Evolutionary conservation across 2,329 filamentous ascomycete genomes (phyloP).

Genomic region (Neophaeococcomyces aloes): DNA sequence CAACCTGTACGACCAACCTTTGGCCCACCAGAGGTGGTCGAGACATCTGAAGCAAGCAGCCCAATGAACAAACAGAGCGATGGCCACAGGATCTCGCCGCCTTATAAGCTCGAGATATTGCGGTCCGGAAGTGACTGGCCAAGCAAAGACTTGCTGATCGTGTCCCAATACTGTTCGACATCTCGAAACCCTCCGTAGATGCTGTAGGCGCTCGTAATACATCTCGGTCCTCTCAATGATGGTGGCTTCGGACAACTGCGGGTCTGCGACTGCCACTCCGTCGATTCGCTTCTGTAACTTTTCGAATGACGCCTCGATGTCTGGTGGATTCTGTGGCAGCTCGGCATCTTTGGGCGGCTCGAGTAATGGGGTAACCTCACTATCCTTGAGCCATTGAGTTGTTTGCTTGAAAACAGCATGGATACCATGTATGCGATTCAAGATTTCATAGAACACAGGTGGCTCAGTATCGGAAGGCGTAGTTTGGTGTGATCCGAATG

Average conservation of each 20-base stretch:
- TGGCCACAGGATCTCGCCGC: slow-evolving; percentile 15
- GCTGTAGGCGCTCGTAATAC: slow-evolving; percentile 13
- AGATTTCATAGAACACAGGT: slow-evolving; percentile 19
- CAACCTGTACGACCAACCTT: slow-evolving; percentile 20
- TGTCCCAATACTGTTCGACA: slow-evolving; percentile 20
- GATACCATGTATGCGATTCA: slow-evolving; percentile 19
- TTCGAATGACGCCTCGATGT: slow-evolving; percentile 16
- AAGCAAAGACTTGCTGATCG: slow-evolving; percentile 22
- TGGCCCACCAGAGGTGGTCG: slow-evolving; percentile 23
- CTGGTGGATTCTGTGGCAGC: slow-evolving; percentile 16
- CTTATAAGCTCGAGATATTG: slow-evolving; percentile 19
- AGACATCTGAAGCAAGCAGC: slow-evolving; percentile 20
- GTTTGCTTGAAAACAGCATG: slow-evolving; percentile 20
- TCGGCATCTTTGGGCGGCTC: slow-evolving; percentile 15
- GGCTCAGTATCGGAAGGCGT: slow-evolving; percentile 1
- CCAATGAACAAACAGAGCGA: slow-evolving; percentile 21
- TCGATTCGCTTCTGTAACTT: slow-evolving; percentile 10
- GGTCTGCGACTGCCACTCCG: neutral
- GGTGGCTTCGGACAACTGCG: neutral
- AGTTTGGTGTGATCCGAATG: slow-evolving; percentile 1
- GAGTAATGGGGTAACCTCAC: slow-evolving; percentile 18
- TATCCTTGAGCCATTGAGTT: slow-evolving; percentile 18
- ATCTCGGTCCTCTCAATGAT: slow-evolving; percentile 8
- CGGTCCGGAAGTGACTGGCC: slow-evolving; percentile 16
- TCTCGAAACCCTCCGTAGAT: slow-evolving; percentile 15